Base-by-base conservation (phyloP, 768 basidiomycete species). In the Mycena maculata region DNA sequence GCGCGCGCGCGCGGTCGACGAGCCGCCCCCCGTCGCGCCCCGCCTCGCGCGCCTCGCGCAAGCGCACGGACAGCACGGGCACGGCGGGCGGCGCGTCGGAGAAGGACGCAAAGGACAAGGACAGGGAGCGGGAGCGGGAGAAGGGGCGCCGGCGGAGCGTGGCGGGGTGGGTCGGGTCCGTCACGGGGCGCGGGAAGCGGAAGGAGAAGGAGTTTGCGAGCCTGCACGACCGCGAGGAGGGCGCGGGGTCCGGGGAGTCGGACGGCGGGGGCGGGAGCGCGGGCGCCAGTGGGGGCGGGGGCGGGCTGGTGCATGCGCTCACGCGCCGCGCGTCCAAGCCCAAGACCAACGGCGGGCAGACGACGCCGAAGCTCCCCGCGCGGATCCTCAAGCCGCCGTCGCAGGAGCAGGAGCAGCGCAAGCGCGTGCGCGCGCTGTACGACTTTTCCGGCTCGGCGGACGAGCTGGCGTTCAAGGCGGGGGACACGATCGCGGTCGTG, bases 401-500 rank as follows among this genome's bases (percentile, higher is more conserved):
- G 5, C 75, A 82, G 44, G 82, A 84, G 5, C 75, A 82, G 44
- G 82, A 84, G 60, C 84, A 82, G 50, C 83, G 78, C 73, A 88
- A 85, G 74, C 62, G 87, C 15, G 91, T 92, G 55, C 85, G 88
- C 48, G 94, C 93, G 0, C 72, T 92, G 70, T 88, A 91, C 74
- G 91, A 92, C 76, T 96, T 94, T 76, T 77, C 81, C 0, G 92
- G 89, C 3, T 89, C 89, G 2, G 80, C 87, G 2, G 95, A 96
- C 70, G 95, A 97, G 76, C 81, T 98, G 39, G 85, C 85, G 45
- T 91, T 97, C 80, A 85, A 81, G 63, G 80, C 84, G 6, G 95
- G 94, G 0, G 90, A 91, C 42, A 88, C 93, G 70, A 91, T 98
- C 62, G 77, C 84, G 16, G 89, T 96, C 30, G 71, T 93, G 30